phyloP scores from a whole-genome alignment of 2,329 filamentous ascomycete species.

The Talaromyces sp. region DNA sequence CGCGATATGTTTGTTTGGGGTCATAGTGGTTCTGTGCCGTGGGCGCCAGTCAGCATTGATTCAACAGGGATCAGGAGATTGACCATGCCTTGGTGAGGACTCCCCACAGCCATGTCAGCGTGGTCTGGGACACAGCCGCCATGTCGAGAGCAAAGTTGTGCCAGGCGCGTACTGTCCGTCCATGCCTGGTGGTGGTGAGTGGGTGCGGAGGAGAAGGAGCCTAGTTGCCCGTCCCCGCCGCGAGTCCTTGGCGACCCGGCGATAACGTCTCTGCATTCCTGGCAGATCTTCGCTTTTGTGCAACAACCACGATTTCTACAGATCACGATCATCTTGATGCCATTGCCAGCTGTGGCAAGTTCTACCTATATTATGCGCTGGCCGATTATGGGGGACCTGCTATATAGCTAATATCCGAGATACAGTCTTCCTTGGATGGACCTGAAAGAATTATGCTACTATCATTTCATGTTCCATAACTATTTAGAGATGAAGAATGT shows the following conservation, averaged over 20 bases:
- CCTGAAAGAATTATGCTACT: no score
- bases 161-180: not conserved
- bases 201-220: not conserved
- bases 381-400: no score
- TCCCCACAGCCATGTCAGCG: slow-evolving; percentile 93
- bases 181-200: not conserved
- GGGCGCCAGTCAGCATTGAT: slow-evolving; percentile 5
- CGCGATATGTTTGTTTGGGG: slow-evolving; percentile 73
- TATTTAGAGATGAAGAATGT: no score
- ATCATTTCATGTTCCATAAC: no score
- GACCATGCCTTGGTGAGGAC: slow-evolving; percentile 67
- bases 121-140: slow-evolving; percentile 75
- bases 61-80: not conserved
- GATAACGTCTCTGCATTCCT: no score
- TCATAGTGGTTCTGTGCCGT: slow-evolving; percentile 31
- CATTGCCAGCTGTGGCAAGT: no score
- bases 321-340: no score
- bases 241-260: not conserved
- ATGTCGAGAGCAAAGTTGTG: slow-evolving; percentile 28
- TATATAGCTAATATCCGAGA: no score
- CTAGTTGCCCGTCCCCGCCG: not conserved
- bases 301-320: no score
- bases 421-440: no score
- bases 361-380: no score
- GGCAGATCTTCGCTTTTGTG: no score